Percentiles rank a stretch among this genome's conserved stretches.
Evolutionary conservation across 2,329 filamentous ascomycete genomes (phyloP).

Genomic region (Fusarium aywerte): DNA sequence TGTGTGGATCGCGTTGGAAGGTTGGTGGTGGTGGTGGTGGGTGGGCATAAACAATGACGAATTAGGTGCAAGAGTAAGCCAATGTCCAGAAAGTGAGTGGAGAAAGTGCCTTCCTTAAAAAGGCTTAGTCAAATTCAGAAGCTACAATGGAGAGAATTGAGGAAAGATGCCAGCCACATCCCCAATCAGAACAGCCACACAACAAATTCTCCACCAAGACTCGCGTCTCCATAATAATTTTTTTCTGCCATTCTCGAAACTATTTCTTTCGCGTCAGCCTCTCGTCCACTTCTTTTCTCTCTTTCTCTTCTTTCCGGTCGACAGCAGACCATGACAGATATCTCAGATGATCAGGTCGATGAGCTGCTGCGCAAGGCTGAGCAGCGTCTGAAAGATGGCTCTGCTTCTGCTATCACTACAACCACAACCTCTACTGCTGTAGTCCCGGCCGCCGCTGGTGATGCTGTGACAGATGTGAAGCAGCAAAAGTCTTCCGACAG

Average conservation of each 20-base stretch:
- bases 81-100: neutral
- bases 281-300: constrained; percentile 19
- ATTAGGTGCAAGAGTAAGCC: neutral
- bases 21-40: constrained; percentile 1
- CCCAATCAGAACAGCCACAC: neutral
- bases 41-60: constrained; percentile 9
- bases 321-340: constrained; percentile 47
- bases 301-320: constrained; percentile 33
- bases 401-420: constrained; percentile 25
- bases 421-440: constrained; percentile 25
- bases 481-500: constrained; percentile 34
- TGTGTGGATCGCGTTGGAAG: constrained; percentile 6
- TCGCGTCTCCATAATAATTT: constrained; percentile 27
- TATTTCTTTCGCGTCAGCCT: constrained; percentile 38
- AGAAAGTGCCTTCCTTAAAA: neutral
- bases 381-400: constrained; percentile 47
- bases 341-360: constrained; percentile 48
- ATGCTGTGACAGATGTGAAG: constrained; percentile 23
- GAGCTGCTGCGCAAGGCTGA: constrained; percentile 50
- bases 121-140: neutral
- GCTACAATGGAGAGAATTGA: neutral
- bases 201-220: neutral
- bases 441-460: constrained; percentile 29
- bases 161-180: neutral
- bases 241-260: constrained; percentile 28